Conservation (phyloP, 2,329 filamentous ascomycete species). For the Macrophomina phaseolina region DNA sequence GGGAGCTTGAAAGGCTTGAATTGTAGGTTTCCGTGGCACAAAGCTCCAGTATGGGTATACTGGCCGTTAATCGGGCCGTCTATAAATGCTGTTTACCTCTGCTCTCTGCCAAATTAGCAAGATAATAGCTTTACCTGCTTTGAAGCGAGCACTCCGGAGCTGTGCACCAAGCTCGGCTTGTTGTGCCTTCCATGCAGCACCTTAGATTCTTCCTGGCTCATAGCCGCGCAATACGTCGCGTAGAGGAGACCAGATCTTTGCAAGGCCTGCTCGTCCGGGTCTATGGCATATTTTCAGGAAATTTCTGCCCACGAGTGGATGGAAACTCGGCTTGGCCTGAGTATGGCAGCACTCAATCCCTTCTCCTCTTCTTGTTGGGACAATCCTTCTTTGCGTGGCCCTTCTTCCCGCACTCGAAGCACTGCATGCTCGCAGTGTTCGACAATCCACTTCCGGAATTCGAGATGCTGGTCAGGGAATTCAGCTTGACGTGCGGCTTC, state of each 20-base stretch:
- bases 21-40: too few species aligned
- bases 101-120: not conserved
- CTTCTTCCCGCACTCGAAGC: constrained; percentile 65
- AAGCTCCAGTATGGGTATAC: not conserved
- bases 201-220: too few species aligned
- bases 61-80: not conserved
- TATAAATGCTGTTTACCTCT: not conserved
- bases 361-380: constrained; percentile 45
- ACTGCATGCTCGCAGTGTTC: constrained; percentile 49
- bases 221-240: too few species aligned
- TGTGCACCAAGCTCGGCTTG: too few species aligned
- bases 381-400: constrained; percentile 67
- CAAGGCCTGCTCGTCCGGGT: too few species aligned
- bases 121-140: not conserved
- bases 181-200: too few species aligned
- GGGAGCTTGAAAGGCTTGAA: too few species aligned
- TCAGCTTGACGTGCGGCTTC: constrained; percentile 65
- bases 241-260: too few species aligned
- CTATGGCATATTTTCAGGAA: too few species aligned
- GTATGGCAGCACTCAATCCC: not conserved
- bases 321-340: not conserved
- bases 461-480: constrained; percentile 58
- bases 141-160: not conserved
- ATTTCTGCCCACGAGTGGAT: not conserved
- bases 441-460: constrained; percentile 59